Evolutionary conservation across 306 rosid genomes (phyloP), one percentile per base, ranked within the genome.

Genomic region (Astragalus membranaceus): DNA sequence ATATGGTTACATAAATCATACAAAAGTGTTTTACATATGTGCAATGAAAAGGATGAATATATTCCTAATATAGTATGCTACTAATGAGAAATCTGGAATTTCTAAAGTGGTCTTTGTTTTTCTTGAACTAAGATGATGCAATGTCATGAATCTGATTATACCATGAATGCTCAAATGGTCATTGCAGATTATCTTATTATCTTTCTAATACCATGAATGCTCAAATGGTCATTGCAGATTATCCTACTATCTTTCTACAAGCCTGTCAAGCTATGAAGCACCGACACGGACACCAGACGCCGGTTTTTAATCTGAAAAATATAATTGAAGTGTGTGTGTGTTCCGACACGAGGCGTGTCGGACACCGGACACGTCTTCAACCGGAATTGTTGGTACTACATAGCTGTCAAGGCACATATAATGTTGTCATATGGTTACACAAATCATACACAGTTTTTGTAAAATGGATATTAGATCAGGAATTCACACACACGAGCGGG

Each of bases 91-190:
- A 57, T 57, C 43, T 55, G 61, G 15, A 55, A 55, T 55, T 55
- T 55, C 9, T 16, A 7, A 15, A 15, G 5, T 16, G 39, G 13
- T 16, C 17, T 61, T 76, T 43, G n/a, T 69, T 70, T 75, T 69
- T 67, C 70, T 58, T 37, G 49, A 26, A 61, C 59, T 26, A 42
- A 52, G 66, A 69, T 39, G 49, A 50, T 51, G 80, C 70, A 17
- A 44, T n/a, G n/a, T 15, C 5, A 66, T 65, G 12, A 14, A 55
- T 9, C 16, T 46, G 58, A 9, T 20, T 20, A 2, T 20, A 20
- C 23, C 23, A 20, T 20, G 23, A 20, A 20, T 20, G 23, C 23
- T 20, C 23, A 20, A 20, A 20, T 20, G 23, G 23, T 20, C 23
- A 20, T 20, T 20, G 23, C 23, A 20, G 23, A 20, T 20, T 20